Evolutionary conservation across 352 stramenopile genomes (phyloP), one percentile per base, ranked within the genome.

Genomic region (Globisporangium middletonii): DNA sequence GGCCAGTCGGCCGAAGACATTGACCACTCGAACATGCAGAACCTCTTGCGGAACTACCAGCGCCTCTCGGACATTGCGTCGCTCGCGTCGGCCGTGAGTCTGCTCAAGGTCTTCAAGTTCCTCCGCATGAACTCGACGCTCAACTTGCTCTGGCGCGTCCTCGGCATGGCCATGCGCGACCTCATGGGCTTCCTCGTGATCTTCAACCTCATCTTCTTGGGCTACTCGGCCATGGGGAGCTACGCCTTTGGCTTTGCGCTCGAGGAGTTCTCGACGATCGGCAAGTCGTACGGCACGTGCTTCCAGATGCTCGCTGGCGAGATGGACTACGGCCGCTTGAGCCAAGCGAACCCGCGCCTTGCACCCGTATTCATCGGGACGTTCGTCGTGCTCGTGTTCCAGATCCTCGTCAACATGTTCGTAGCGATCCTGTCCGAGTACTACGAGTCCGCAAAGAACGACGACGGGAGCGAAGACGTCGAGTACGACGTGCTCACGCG

Each of bases 331-430:
- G 70, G 65, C 1, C 78, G 81, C 12, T 59, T 95, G 6, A 79
- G 73, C 19, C 80, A 93, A 51, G 86, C 86, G 15, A 95, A 95
- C 50, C 86, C 86, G 43, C 70, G 82, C 0, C 62, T 95, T 35
- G 86, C 86, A 3, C 82, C 82, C 2, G 61, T 93, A 13, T 95
- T 95, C 43, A 88, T 95, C 41, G 79, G 76, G 33, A 93, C 80
- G 18, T 95, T 95, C 56, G 79, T 95, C 45, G 81, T 95, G 49
- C 65, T 93, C 37, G 80, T 94, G 18, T 90, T 92, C 63, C 83
- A 93, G 60, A 91, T 95, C 48, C 57, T 92, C 35, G 86, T 95
- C 16, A 95, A 95, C 58, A 95, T 95, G 86, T 95, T 95, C 69
- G 82, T 95, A 49, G 86, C 86, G 1, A 94, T 95, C 77, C 65